phyloP scores from a whole-genome alignment of 352 stramenopile genomes.

The Globisporangium mamillatum region DNA sequence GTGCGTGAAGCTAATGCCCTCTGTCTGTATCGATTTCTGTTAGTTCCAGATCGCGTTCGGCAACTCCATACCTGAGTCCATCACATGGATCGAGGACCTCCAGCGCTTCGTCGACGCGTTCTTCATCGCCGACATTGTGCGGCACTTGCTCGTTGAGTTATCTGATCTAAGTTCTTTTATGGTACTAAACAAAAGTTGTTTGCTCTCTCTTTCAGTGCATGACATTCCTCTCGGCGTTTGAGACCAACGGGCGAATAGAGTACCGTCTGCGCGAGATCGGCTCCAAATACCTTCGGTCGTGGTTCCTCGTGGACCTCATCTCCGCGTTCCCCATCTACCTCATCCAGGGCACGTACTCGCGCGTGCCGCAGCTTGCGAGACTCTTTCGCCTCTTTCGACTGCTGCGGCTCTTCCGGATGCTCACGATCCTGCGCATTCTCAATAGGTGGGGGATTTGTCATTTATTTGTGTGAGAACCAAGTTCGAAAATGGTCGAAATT shows the following conservation, averaged over 20 bases:
- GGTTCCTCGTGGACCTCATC: conserved; percentile 77
- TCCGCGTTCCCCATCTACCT: conserved; percentile 73
- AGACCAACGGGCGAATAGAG: conserved; percentile 59
- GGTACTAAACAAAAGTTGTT: background rate
- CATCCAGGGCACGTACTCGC: conserved; percentile 54
- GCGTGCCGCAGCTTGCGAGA: conserved; percentile 55
- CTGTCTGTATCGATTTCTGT: conserved; percentile 4
- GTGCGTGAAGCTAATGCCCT: background rate
- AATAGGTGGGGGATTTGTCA: conserved; percentile 23
- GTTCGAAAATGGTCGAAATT: background rate
- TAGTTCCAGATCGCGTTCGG: conserved; percentile 77
- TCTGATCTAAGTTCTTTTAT: background rate
- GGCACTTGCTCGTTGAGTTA: conserved; percentile 10
- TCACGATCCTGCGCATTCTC: conserved; percentile 61
- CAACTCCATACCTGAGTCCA: conserved; percentile 17
- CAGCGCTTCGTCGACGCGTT: conserved; percentile 62
- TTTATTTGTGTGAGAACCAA: background rate
- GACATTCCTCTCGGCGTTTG: conserved; percentile 73
- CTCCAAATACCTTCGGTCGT: conserved; percentile 58
- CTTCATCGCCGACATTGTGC: conserved; percentile 74
- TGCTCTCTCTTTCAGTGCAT: conserved; percentile 30
- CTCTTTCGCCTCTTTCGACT: conserved; percentile 63
- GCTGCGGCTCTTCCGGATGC: conserved; percentile 63
- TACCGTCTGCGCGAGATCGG: conserved; percentile 42
- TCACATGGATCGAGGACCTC: conserved; percentile 40